Evolutionary conservation across 129 eudicot genomes (phyloP).

Genomic region (Kitagawia praeruptora): DNA sequence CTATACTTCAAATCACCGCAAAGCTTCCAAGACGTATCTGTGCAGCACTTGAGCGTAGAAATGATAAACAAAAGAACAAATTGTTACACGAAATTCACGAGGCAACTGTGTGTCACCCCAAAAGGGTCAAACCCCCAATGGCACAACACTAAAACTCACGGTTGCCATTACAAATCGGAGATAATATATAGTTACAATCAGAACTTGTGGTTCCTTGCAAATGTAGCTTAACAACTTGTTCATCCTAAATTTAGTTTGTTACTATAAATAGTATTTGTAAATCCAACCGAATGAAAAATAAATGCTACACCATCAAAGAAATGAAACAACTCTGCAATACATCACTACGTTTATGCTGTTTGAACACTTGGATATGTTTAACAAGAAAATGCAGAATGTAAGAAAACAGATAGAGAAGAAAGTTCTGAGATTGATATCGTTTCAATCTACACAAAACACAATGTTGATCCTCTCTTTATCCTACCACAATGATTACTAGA

Average conservation of each 20-base stretch:
- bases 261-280: neutral
- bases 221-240: neutral
- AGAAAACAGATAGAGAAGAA: too few relatives aligned
- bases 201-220: conserved; percentile 6
- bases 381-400: too few relatives aligned
- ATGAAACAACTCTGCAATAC: too few relatives aligned
- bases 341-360: too few relatives aligned
- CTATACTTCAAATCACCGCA: neutral
- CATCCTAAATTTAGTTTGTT: neutral
- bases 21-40: neutral
- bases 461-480: too few relatives aligned
- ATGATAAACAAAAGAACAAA: neutral
- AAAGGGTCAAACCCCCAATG: neutral
- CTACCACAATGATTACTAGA: too few relatives aligned
- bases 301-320: too few relatives aligned
- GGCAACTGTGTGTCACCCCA: neutral
- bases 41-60: conserved; percentile 2
- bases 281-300: neutral
- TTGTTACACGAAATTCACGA: neutral
- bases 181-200: neutral
- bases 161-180: neutral
- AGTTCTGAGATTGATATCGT: too few relatives aligned
- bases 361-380: too few relatives aligned
- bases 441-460: too few relatives aligned
- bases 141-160: neutral